phyloP scores from a whole-genome alignment of 768 basidiomycete genomes.

The Boletellus ananas region DNA sequence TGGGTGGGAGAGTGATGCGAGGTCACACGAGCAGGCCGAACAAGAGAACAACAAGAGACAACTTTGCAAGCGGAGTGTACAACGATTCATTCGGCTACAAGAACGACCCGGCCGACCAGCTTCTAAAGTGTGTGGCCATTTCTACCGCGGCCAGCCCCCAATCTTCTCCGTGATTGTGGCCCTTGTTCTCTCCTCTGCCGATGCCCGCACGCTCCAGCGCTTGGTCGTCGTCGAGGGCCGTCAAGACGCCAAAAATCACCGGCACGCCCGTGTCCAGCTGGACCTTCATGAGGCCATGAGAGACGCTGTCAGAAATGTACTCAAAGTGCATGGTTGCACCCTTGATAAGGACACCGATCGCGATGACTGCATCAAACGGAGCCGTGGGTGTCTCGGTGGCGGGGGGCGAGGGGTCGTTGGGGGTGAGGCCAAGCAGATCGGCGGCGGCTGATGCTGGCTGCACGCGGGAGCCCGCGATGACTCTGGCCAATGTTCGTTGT shows the following conservation, averaged over 20 bases:
- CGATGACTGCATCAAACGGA: slow-evolving; percentile 94
- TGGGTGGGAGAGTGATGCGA: too few species aligned
- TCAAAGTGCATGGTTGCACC: slow-evolving; percentile 99
- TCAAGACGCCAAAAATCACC: slow-evolving; percentile 95
- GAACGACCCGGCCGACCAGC: slow-evolving; percentile 73
- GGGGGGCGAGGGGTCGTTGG: slow-evolving; percentile 27
- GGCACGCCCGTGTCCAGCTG: slow-evolving; percentile 93
- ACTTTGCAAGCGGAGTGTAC: slow-evolving; percentile 2
- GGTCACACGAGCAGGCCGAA: too few species aligned
- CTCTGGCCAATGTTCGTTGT: slow-evolving; percentile 41
- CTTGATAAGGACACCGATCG: slow-evolving; percentile 97
- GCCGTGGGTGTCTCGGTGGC: slow-evolving; percentile 41
- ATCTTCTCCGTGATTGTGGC: slow-evolving; percentile 97
- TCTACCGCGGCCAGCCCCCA: slow-evolving; percentile 98
- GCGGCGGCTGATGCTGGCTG: slow-evolving; percentile 75
- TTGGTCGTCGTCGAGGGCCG: slow-evolving; percentile 89
- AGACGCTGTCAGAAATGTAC: slow-evolving; percentile 93
- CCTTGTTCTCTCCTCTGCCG: slow-evolving; percentile 61
- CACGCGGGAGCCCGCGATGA: slow-evolving; percentile 84
- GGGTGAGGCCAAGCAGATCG: slow-evolving; percentile 64
- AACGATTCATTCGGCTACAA: slow-evolving; percentile 8
- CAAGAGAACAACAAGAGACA: neutral
- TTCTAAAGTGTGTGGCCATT: slow-evolving; percentile 66
- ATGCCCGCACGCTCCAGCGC: slow-evolving; percentile 93
- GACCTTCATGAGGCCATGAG: slow-evolving; percentile 91